Conservation (phyloP, 2,329 filamentous ascomycete species). For the Parastagonospora avenae region DNA sequence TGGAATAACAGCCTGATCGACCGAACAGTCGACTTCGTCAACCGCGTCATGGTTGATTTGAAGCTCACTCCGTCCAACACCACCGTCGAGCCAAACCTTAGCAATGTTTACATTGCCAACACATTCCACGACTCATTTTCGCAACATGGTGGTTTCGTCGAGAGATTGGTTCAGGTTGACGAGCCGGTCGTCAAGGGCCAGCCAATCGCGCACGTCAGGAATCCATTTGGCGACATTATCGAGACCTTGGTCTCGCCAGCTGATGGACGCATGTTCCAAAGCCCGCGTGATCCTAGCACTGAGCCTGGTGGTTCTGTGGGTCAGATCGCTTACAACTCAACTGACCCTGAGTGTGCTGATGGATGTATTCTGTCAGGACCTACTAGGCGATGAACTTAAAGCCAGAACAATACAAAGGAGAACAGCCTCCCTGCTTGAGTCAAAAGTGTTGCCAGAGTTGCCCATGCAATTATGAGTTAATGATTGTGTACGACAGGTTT, state of each 20-base stretch:
- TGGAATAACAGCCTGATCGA: constrained; percentile 46
- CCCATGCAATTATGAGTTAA: neutral
- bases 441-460: neutral
- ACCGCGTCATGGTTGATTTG: constrained; percentile 30
- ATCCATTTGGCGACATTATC: constrained; percentile 45
- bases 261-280: constrained; percentile 42
- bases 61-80: constrained; percentile 32
- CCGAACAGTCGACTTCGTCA: constrained; percentile 36
- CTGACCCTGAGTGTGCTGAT: constrained; percentile 35
- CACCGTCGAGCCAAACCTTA: constrained; percentile 38
- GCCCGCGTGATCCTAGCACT: constrained; percentile 41
- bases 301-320: constrained; percentile 43
- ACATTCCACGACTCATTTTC: constrained; percentile 36
- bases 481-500: too few species aligned
- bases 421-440: neutral
- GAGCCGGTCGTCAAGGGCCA: constrained; percentile 45
- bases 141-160: constrained; percentile 36
- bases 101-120: constrained; percentile 37
- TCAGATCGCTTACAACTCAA: constrained; percentile 46
- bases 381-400: neutral
- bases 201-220: constrained; percentile 42
- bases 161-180: constrained; percentile 36
- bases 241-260: constrained; percentile 42
- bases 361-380: constrained; percentile 36
- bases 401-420: neutral